Base-by-base conservation (phyloP, 1,284 basidiomycete genomes). In the Fomitopsis schrenkii region DNA sequence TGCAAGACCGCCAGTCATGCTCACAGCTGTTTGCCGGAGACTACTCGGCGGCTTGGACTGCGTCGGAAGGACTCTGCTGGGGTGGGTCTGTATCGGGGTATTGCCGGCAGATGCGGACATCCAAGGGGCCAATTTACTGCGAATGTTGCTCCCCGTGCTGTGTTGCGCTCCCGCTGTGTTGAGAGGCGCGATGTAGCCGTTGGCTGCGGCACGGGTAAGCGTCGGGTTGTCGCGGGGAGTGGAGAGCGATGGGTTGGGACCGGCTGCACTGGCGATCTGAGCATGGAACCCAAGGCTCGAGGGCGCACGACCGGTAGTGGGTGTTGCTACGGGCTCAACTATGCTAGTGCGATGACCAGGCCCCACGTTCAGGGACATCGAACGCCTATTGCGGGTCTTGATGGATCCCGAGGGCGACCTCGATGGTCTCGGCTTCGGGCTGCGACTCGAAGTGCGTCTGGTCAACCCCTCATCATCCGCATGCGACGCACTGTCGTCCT, bases 1-100 rank as follows among this genome's bases (percentile, higher is more conserved):
- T 2, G 83, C 85, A 59, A 90, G 77, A 42, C 85, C 82, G 57
- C 80, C 80, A 1, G 86, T 82, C 74, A 91, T 84, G 66, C 87
- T 90, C 63, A 89, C 81, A n/a, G 88, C 81, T 30, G 87, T 84
- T 65, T 87, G 85, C 36, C 86, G 41, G 41, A 44, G 35, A 4
- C 30, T 35, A 26, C 54, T 48, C 6, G 50, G 26, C 42, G 44
- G 52, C 45, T 40, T 50, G 2, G 19, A 15, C 33, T 38, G 52
- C 2, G n/a, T 19, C 12, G 64, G 68, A 15, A 66, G 62, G 55
- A 64, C 66, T 9, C 63, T 65, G 36, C 65, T 66, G 17, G 50
- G 58, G 44, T 64, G 72, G 59, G 53, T 26, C 30, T 68, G 70
- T 42, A 58, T 72, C 68, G 33, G 72, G 46, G 53, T 68, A 54